These are phyloP conservation scores for Hanseniaspora clermontiae DNA, from an alignment of 805 yeast genomes.

Conservation along the genomic window DNA sequence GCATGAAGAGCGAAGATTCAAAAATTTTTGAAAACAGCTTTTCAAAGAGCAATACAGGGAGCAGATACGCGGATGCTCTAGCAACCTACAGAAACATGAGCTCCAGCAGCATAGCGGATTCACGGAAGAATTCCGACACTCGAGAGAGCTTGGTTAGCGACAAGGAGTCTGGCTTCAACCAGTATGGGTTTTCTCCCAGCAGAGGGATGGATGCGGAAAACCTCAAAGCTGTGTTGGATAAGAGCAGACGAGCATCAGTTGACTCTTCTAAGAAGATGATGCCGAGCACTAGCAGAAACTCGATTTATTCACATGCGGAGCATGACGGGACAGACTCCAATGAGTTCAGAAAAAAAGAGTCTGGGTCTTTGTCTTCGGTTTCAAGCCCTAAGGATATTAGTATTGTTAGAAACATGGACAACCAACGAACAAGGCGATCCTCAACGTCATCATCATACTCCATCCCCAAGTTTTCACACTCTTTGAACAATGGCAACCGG, in stretches of 20 bases:
- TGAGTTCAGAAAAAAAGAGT: neutral
- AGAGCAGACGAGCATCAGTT: conserved; percentile 11
- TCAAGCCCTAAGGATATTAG: neutral
- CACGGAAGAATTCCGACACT: neutral
- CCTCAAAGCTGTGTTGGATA: conserved; percentile 24
- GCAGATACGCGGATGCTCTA: conserved; percentile 26
- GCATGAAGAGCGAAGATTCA: conserved; percentile 41
- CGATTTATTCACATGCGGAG: neutral
- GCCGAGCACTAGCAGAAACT: conserved; percentile 1
- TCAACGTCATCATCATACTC: conserved; percentile 12
- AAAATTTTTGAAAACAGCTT: conserved; percentile 39
- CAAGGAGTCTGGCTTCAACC: neutral
- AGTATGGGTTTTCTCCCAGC: conserved; percentile 12
- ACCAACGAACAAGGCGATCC: conserved; percentile 18
- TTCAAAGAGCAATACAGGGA: conserved; percentile 44
- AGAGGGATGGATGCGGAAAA: conserved; percentile 18
- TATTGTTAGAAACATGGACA: conserved; percentile 1
- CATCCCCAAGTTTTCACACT: conserved; percentile 17
- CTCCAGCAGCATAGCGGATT: neutral
- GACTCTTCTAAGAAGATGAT: conserved; percentile 4
- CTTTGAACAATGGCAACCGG: conserved; percentile 18
- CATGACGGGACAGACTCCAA: neutral
- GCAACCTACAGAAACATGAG: neutral
- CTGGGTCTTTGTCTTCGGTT: conserved; percentile 11
- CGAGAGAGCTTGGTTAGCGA: neutral